These are phyloP conservation scores for Zoysia pacifica DNA, from an alignment of 176 grass and related monocot species.

Conservation along the genomic window DNA sequence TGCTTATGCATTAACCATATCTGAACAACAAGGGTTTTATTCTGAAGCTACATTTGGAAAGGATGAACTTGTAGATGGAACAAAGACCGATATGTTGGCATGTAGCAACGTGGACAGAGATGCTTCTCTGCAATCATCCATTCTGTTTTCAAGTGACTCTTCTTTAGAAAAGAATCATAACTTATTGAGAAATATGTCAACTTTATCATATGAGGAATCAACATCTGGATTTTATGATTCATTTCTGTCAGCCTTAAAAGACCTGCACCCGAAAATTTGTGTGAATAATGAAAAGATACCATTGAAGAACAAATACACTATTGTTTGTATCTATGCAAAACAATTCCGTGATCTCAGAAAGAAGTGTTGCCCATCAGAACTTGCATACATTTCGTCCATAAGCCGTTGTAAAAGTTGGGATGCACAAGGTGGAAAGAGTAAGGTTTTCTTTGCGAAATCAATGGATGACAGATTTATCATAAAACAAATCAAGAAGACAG, in stretches of 20 bases:
- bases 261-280: slow-evolving; percentile 75
- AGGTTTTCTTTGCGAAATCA: slow-evolving; percentile 82
- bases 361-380: slow-evolving; percentile 79
- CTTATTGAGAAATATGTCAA: not conserved
- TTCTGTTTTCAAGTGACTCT: slow-evolving; percentile 25
- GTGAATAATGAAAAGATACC: slow-evolving; percentile 53
- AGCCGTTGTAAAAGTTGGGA: slow-evolving; percentile 90
- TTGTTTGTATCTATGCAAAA: slow-evolving; percentile 77
- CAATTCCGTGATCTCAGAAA: slow-evolving; percentile 82
- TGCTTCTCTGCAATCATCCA: slow-evolving; percentile 13
- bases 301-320: slow-evolving; percentile 73
- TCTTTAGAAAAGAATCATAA: slow-evolving; percentile 23
- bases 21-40: slow-evolving; percentile 62
- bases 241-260: slow-evolving; percentile 61
- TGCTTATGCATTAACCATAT: slow-evolving; percentile 65
- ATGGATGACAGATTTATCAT: slow-evolving; percentile 94
- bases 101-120: slow-evolving; percentile 36
- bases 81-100: slow-evolving; percentile 36
- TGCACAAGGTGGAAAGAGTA: slow-evolving; percentile 89
- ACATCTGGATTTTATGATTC: slow-evolving; percentile 64
- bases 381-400: slow-evolving; percentile 77
- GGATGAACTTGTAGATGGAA: slow-evolving; percentile 37
- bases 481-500: slow-evolving; percentile 88
- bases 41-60: slow-evolving; percentile 42
- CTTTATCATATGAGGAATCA: slow-evolving; percentile 40